These are phyloP conservation scores for Halteria grandinella DNA, from an alignment of 73 alveolate genomes.

Conservation along the genomic window DNA sequence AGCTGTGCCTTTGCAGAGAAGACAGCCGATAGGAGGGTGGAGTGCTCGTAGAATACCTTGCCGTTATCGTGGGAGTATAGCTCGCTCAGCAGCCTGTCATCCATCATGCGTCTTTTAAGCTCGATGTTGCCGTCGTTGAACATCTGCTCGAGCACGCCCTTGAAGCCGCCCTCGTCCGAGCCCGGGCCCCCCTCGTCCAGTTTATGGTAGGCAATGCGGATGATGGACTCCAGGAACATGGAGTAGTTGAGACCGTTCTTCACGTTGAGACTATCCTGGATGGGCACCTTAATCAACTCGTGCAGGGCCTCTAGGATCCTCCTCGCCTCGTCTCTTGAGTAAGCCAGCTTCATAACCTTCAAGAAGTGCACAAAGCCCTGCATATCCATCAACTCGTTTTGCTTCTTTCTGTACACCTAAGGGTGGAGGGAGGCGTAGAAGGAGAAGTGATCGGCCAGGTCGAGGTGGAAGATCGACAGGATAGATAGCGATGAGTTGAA, in stretches of 20 bases:
- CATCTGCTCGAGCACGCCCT: slow-evolving; percentile 34
- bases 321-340: slow-evolving; percentile 42
- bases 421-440: slow-evolving; percentile 64
- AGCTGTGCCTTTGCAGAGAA: slow-evolving; percentile 56
- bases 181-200: slow-evolving; percentile 41
- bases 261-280: slow-evolving; percentile 54
- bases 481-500: slow-evolving; percentile 61
- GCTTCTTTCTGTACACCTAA: slow-evolving; percentile 37
- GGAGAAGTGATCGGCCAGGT: slow-evolving; percentile 54
- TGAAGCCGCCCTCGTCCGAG: slow-evolving; percentile 30
- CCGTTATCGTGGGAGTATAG: slow-evolving; percentile 54
- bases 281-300: slow-evolving; percentile 48
- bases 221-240: slow-evolving; percentile 59
- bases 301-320: slow-evolving; percentile 44
- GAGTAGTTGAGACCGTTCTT: slow-evolving; percentile 68
- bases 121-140: slow-evolving; percentile 47
- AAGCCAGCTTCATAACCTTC: slow-evolving; percentile 45
- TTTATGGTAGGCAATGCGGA: slow-evolving; percentile 44
- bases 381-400: slow-evolving; percentile 56
- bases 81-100: slow-evolving; percentile 44
- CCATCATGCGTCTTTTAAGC: slow-evolving; percentile 45
- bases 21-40: slow-evolving; percentile 55
- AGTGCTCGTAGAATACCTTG: slow-evolving; percentile 56
- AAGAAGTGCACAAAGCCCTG: slow-evolving; percentile 63
- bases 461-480: slow-evolving; percentile 56